Percentiles rank a stretch among this genome's conserved stretches.
Evolutionary conservation across 306 rosid genomes (phyloP).

Genomic region (Gynostemma pentaphyllum): DNA sequence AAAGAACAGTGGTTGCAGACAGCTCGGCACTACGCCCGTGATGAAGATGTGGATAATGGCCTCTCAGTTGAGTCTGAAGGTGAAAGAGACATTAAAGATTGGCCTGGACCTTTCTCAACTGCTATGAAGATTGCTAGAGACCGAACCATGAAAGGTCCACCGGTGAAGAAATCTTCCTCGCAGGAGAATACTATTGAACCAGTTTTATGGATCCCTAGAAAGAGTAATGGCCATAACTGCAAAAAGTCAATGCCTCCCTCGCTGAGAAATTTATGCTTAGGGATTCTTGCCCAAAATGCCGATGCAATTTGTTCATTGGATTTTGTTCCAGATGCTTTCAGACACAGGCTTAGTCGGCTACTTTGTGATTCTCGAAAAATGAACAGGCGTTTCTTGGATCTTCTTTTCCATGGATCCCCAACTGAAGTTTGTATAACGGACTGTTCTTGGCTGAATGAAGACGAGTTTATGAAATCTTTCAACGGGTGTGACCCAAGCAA

Average conservation of each 20-base stretch:
- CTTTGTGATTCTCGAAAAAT: constrained; percentile 64
- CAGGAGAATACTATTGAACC: constrained; percentile 9
- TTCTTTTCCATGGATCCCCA: constrained; percentile 54
- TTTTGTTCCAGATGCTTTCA: constrained; percentile 41
- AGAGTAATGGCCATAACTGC: background rate
- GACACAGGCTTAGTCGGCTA: constrained; percentile 41
- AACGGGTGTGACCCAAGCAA: constrained; percentile 30
- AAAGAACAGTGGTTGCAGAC: no score
- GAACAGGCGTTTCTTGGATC: constrained; percentile 29
- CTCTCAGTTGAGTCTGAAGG: constrained; percentile 14
- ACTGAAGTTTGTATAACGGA: constrained; percentile 53
- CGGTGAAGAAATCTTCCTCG: background rate
- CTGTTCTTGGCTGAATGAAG: constrained; percentile 81
- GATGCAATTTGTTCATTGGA: constrained; percentile 66
- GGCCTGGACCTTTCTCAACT: constrained; percentile 52
- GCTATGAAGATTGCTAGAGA: constrained; percentile 44
- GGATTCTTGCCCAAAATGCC: constrained; percentile 39
- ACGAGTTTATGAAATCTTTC: constrained; percentile 38
- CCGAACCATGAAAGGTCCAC: constrained; percentile 17
- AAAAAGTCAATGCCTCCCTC: constrained; percentile 33
- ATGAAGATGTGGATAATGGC: constrained; percentile 17
- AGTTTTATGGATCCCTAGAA: constrained; percentile 33
- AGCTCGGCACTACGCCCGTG: constrained; percentile 41
- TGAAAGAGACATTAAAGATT: constrained; percentile 24
- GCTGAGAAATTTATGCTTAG: constrained; percentile 38